A percentile compares a stretch with the other conserved stretches of the same genome.
These are phyloP conservation scores for Akanthomyces dipterigenus DNA, from an alignment of 2,329 filamentous ascomycete species.

Conservation along the genomic window DNA sequence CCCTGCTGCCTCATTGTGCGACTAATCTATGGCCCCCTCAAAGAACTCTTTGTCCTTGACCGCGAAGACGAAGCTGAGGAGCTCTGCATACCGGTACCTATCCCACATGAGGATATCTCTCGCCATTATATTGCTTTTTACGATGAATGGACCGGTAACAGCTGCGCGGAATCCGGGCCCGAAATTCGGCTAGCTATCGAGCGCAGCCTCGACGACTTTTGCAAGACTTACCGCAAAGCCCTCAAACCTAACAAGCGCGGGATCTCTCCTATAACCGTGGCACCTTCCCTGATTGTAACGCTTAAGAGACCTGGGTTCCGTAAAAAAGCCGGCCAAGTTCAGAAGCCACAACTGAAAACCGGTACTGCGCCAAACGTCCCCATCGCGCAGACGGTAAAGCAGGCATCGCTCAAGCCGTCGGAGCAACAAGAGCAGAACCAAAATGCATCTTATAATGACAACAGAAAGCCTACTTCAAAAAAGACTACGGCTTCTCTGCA, in stretches of 20 bases:
- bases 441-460: neutral
- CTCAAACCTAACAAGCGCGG: neutral
- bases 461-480: neutral
- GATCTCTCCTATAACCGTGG: no score
- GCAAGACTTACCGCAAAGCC: neutral
- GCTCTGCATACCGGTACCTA: no score
- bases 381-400: neutral
- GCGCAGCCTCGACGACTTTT: neutral
- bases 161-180: neutral
- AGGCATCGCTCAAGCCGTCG: neutral
- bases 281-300: no score
- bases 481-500: neutral
- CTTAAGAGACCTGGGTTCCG: no score
- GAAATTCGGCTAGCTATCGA: accelerated
- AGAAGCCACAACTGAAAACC: neutral
- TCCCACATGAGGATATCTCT: accelerated
- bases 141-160: neutral
- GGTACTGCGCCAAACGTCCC: neutral
- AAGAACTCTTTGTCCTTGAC: neutral
- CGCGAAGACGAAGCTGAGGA: neutral
- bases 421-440: neutral
- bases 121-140: neutral
- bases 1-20: neutral
- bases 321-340: neutral
- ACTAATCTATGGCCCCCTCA: accelerated